Base-by-base conservation (phyloP, 1,284 basidiomycete species). In the Ustilago sp. region DNA sequence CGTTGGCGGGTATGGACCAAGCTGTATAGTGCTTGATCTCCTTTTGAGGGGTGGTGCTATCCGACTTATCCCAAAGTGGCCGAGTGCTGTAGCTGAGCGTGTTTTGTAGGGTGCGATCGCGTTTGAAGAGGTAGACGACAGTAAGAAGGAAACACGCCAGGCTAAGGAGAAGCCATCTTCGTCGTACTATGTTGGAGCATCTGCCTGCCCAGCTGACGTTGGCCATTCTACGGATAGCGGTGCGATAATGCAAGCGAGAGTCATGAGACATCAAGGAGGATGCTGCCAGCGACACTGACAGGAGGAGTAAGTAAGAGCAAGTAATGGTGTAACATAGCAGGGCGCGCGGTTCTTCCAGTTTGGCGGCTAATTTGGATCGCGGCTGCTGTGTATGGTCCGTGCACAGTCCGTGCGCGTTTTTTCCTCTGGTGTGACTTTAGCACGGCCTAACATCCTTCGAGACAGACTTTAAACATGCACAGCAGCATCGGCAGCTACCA, bases 21-120 rank as follows among this genome's bases (percentile, higher is more conserved):
- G 89, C 88, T 80, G 90, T 88, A 83, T 89, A 90, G 78, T 91
- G 91, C 1, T 88, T 85, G 17, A 91, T 84, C 32, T 89, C 77
- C 3, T 87, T 73, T 12, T 81, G 53, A 4, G 78, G 78, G 7
- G 31, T 55, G 7, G 53, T 55, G 32, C 31, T 48, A 15, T 67
- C 60, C 2, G 38, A 9, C 23, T 64, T 55, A 52, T 92, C 91
- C 91, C 91, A 92, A 43, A 92, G 85, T 6, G 91, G 91, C 31
- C 91, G 87, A 4, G 90, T 90, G 11, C 89, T 89, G 81, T 91
- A 91, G 4, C 90, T 68, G 43, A 84, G 60, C 32, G 73, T 79
- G 47, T 77, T 70, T 34, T 59, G 76, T 2, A 79, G 51, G 0
- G 63, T 62, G 15, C 32, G 53, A 31, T 63, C 63, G 32, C 76